Percentiles rank a stretch among this genome's conserved stretches.
Conservation (phyloP, 257 asterid species). For the Scutellaria minor region DNA sequence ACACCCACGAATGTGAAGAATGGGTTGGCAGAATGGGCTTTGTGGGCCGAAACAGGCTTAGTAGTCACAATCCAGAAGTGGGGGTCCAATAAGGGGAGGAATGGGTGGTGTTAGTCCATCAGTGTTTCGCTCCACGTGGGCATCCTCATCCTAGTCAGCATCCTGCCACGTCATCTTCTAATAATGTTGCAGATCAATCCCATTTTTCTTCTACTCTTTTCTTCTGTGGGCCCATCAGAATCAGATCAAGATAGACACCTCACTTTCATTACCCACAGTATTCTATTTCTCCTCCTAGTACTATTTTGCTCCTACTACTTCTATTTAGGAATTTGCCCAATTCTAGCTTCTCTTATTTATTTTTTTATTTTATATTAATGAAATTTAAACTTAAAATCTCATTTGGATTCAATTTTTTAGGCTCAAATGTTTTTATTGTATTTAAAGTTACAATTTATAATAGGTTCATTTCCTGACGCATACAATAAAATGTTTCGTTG, state of each 20-base stretch:
- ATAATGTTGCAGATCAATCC: neutral
- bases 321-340: constrained; percentile 3
- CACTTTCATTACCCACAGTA: constrained; percentile 34
- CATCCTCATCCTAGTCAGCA: constrained; percentile 40
- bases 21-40: constrained; percentile 53
- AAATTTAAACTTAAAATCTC: neutral
- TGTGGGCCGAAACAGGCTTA: constrained; percentile 56
- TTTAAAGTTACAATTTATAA: too few relatives aligned
- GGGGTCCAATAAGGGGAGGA: constrained; percentile 41
- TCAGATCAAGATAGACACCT: constrained; percentile 40
- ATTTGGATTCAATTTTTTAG: too few relatives aligned
- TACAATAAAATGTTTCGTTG: too few relatives aligned
- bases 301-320: neutral
- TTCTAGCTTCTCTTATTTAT: neutral
- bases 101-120: constrained; percentile 36
- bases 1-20: constrained; percentile 44
- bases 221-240: constrained; percentile 48
- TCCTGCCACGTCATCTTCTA: constrained; percentile 41
- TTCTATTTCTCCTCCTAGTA: neutral
- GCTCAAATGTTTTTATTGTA: too few relatives aligned
- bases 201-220: neutral
- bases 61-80: constrained; percentile 43
- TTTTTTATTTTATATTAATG: neutral
- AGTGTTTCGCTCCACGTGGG: constrained; percentile 53
- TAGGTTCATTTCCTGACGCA: too few relatives aligned